phyloP scores from a whole-genome alignment of 1,284 basidiomycete species.

The Malassezia slooffiae region DNA sequence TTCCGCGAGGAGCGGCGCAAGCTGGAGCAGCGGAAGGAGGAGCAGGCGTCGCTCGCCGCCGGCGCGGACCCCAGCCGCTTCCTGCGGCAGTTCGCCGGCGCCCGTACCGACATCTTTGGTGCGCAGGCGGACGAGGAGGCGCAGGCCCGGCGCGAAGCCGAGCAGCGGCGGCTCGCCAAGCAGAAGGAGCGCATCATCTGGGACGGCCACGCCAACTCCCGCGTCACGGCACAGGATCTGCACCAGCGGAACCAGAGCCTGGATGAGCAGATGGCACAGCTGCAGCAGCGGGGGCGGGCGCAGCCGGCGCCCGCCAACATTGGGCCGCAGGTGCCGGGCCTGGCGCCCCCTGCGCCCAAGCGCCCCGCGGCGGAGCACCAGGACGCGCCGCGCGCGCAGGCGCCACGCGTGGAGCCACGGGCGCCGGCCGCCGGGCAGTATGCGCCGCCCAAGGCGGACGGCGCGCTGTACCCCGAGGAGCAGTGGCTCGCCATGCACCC shows the following conservation, averaged over 20 bases:
- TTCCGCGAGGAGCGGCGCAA: conserved; percentile 40
- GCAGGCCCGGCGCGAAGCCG: conserved; percentile 26
- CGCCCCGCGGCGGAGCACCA: conserved; percentile 1
- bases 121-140: conserved; percentile 30
- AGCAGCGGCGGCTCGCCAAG: conserved; percentile 28
- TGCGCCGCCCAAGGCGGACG: conserved; percentile 17
- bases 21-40: conserved; percentile 36
- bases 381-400: neutral
- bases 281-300: conserved; percentile 18
- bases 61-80: conserved; percentile 40
- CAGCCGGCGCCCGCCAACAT: conserved; percentile 15
- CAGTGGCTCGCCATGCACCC: conserved; percentile 32
- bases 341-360: too few relatives aligned
- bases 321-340: neutral
- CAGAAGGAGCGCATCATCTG: conserved; percentile 43
- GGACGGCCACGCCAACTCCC: conserved; percentile 39
- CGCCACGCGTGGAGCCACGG: neutral
- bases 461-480: conserved; percentile 24
- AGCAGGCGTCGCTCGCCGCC: conserved; percentile 33
- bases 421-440: neutral
- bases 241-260: conserved; percentile 20
- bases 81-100: conserved; percentile 35
- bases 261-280: conserved; percentile 25
- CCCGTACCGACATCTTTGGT: conserved; percentile 35
- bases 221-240: conserved; percentile 23